phyloP scores from a whole-genome alignment of 2,329 filamentous ascomycete species.

The Talaromyces verruculosus region DNA sequence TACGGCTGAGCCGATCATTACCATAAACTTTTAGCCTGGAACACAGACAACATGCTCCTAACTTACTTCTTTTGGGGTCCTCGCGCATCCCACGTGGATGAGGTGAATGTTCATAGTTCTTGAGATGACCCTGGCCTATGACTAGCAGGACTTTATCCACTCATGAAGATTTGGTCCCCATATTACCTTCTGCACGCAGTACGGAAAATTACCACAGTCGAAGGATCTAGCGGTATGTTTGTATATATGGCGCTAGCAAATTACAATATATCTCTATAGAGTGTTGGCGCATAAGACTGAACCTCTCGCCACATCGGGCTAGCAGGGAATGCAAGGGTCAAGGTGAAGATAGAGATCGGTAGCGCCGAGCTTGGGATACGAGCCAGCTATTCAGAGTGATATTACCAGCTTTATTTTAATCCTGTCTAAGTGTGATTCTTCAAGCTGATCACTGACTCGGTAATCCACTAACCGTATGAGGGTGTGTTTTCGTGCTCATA shows the following conservation, averaged over 20 bases:
- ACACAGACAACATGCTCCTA: not conserved
- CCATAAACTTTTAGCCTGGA: not conserved
- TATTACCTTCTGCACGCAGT: not conserved
- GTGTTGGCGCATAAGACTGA: not conserved
- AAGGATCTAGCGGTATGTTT: not conserved
- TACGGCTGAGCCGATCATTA: conserved; percentile 2
- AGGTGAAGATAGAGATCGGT: not conserved
- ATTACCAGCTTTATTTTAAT: not conserved
- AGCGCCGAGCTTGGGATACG: not conserved
- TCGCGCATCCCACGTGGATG: conserved; percentile 8
- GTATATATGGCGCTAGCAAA: not conserved
- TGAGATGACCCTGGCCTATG: not conserved
- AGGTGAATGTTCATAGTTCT: not conserved
- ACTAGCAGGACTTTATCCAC: not conserved
- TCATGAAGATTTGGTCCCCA: not conserved
- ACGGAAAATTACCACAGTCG: not conserved
- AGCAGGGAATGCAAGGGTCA: not conserved
- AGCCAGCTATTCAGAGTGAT: not conserved
- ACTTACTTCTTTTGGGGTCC: conserved; percentile 1
- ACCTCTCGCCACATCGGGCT: not conserved
- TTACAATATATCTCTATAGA: not conserved
- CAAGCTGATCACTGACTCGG: not conserved
- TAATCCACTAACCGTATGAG: not conserved
- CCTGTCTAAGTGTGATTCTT: not conserved
- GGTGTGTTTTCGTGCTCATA: not conserved